Evolutionary conservation across 2,329 filamentous ascomycete species (phyloP), one percentile per base, ranked within the genome.

Genomic region (Neofusicoccum sp.): DNA sequence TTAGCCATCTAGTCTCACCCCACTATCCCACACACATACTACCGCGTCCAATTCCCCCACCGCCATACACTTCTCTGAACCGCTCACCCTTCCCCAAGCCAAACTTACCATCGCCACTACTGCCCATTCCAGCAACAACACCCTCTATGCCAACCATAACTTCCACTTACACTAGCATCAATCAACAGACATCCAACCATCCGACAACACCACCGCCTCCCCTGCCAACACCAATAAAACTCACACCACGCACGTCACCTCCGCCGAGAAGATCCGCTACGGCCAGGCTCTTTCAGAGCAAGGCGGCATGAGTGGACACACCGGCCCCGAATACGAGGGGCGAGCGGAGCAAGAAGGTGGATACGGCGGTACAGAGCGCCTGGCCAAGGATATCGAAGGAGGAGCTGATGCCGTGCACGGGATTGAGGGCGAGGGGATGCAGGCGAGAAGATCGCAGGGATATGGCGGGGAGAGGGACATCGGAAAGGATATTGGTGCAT

Each of bases 281-380:
- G 84, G 84, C 6, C 80, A 86, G 70, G 76, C 76, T 5, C 83
- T 86, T 40, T 80, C 79, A 36, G 82, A 85, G 67, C 16, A 58
- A 70, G 69, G 81, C 30, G 84, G 83, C 2, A 78, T 82, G 69
- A 84, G 83, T 34, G 82, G 81, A 6, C 75, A 79, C 72, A 85
- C 83, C 38, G 74, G 62, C 11, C 48, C 38, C 28, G 48, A 9
- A 14, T 12, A 24, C 61, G 47, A 73, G 62, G 43, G 74, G 67
- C 62, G 71, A 63, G 61, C 74, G 65, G 67, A 74, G 61, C 66
- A 75, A 68, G 79, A 75, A 71, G 76, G 73, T 65, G 70, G 69
- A 63, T 70, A 66, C 63, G 74, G 67, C 78, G 73, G 65, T 11
- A 43, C 51, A 9, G 51, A 54, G 36, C 6, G n/a, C 8, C 8